Conservation (phyloP, 2,329 filamentous ascomycete genomes). For the Trichophyton schoenleinii region DNA sequence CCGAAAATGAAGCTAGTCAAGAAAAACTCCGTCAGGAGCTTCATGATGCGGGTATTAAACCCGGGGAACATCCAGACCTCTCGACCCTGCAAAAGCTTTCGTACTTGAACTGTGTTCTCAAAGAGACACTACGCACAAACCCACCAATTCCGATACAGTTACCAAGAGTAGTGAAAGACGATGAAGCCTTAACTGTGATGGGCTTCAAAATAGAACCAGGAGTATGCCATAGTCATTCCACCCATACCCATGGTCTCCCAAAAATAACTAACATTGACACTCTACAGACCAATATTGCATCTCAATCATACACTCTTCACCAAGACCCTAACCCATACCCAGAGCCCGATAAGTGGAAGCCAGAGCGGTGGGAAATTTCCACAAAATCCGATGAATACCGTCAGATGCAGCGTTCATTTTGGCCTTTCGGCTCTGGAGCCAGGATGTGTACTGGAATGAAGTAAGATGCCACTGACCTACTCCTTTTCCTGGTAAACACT, state of each 20-base stretch:
- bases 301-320: conserved; percentile 30
- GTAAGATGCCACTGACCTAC: conserved; percentile 4
- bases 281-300: conserved; percentile 12
- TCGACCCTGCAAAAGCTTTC: conserved; percentile 9
- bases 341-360: conserved; percentile 40
- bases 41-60: conserved; percentile 4
- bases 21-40: conserved; percentile 12
- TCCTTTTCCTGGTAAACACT: no score
- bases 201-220: conserved; percentile 12
- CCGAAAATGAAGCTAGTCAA: conserved; percentile 12
- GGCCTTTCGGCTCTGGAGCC: conserved; percentile 44
- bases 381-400: conserved; percentile 38
- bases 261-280: not conserved
- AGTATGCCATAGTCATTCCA: conserved; percentile 6
- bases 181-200: conserved; percentile 10
- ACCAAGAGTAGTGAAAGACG: conserved; percentile 23
- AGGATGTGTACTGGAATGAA: conserved; percentile 25
- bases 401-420: conserved; percentile 43
- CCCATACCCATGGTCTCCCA: not conserved
- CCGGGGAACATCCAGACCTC: conserved; percentile 4
- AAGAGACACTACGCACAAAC: conserved; percentile 32
- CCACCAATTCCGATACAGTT: conserved; percentile 31
- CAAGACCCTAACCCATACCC: conserved; percentile 42
- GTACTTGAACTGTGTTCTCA: conserved; percentile 31
- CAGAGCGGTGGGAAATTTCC: conserved; percentile 44